Base-by-base conservation (phyloP, 1,284 basidiomycete genomes). In the Golubevia pallescens region DNA sequence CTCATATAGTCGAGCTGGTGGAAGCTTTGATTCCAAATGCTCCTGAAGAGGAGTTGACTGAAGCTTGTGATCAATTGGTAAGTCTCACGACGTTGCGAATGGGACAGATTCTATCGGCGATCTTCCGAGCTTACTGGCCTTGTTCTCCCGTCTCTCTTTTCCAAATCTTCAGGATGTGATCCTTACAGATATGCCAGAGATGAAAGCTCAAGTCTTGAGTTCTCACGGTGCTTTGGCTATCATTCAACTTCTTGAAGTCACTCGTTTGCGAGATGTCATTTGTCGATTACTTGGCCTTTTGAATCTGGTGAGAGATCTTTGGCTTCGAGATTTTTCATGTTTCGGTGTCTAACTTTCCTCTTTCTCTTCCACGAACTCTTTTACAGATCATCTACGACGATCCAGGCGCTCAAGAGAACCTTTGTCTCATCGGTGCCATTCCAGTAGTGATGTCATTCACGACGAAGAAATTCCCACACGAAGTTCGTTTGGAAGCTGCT, bases 381-480 rank as follows among this genome's bases (percentile, higher is more conserved):
- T 24, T 53, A n/a, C 14, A 53, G 34, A 70, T 80, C 64, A 80
- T 80, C 67, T 76, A 73, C 28, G 72, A 80, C 38, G 78, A 80
- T 23, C 68, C 73, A 14, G 70, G 69, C 58, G 78, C 78, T 10
- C 78, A 79, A 53, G 78, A 80, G 65, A 80, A 71, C 7, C 67
- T 80, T 16, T 80, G 78, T 53, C 60, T 80, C 24, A 79, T 79
- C 23, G 78, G 78, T 8, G 74, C 77, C 4, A 79, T 80, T 21
- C 78, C 78, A 1, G 77, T 80, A 14, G 77, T 80, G 53, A 80
- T 80, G 71, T 70, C 63, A 4, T 75, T 80, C 51, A 78, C 77
- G 14, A 71, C 75, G n/a, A 80, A 80, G 60, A 73, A 72, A 24
- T 77, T 71, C 69, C 65, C 73, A 7, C 77, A 77, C 62, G 77